Percentiles rank a stretch among this genome's conserved stretches.
Conservation (phyloP, 768 basidiomycete species). For the Baorangia bicolor region DNA sequence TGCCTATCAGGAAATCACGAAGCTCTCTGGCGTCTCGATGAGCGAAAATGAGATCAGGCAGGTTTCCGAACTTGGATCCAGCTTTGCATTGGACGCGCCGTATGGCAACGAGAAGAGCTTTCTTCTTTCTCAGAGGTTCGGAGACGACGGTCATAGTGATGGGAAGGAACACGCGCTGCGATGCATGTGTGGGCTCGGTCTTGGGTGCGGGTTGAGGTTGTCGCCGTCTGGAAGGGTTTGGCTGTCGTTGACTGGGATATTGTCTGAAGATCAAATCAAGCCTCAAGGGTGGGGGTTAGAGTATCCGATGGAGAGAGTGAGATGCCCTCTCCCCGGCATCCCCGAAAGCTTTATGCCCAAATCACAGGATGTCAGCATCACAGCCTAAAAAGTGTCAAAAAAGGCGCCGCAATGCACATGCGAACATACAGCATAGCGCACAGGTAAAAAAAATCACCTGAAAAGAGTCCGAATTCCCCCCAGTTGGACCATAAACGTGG, state of each 20-base stretch:
- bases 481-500: too few species aligned
- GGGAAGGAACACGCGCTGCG: too few species aligned
- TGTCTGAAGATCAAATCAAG: neutral
- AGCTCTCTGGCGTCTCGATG: slow-evolving; percentile 22
- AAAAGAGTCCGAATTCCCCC: neutral
- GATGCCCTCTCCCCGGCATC: too few species aligned
- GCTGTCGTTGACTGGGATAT: neutral
- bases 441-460: neutral
- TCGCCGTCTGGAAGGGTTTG: neutral
- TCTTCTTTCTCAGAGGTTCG: slow-evolving; percentile 6
- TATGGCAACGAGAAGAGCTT: slow-evolving; percentile 22
- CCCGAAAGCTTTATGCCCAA: neutral
- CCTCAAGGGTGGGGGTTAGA: neutral
- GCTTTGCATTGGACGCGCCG: slow-evolving; percentile 5
- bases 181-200: neutral
- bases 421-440: neutral
- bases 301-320: neutral
- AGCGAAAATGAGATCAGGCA: slow-evolving; percentile 11
- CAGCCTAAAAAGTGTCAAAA: neutral
- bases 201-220: neutral
- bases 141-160: neutral
- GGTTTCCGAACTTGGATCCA: neutral
- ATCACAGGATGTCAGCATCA: neutral
- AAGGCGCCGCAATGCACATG: neutral
- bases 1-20: slow-evolving; percentile 18